Percentiles rank a stretch among this genome's conserved stretches.
phyloP scores from a whole-genome alignment of 768 basidiomycete genomes.

The Lactarius akahatsu region DNA sequence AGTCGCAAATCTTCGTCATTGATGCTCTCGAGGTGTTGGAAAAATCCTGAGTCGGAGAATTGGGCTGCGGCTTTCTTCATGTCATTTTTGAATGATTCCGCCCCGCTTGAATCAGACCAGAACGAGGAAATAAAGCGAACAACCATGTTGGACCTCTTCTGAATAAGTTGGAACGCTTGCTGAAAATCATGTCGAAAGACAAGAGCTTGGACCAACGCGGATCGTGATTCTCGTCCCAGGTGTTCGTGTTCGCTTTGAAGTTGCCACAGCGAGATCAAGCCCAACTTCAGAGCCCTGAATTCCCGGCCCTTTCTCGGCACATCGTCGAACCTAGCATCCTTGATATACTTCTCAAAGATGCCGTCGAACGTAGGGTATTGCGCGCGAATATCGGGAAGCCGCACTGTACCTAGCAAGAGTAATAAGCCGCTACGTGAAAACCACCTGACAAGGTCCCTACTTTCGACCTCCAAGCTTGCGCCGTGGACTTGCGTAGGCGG shows the following conservation, averaged over 20 bases:
- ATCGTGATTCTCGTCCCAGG: neutral
- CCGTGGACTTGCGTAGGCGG: no score
- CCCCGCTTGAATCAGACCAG: neutral
- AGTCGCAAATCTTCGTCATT: slow-evolving; percentile 8
- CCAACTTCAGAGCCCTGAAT: slow-evolving; percentile 6
- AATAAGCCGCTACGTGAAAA: neutral
- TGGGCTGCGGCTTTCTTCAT: slow-evolving; percentile 1
- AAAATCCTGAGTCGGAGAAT: slow-evolving; percentile 16
- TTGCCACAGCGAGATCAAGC: neutral
- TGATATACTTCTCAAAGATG: neutral
- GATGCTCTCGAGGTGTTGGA: slow-evolving; percentile 7
- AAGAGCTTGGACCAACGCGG: neutral
- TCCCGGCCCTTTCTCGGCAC: neutral
- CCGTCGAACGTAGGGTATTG: neutral
- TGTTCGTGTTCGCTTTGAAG: neutral
- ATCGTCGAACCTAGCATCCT: neutral
- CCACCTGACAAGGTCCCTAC: neutral
- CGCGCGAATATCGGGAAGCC: neutral
- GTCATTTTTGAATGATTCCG: neutral
- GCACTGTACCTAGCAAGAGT: neutral
- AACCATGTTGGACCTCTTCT: neutral
- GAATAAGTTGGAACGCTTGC: neutral
- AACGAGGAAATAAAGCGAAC: neutral
- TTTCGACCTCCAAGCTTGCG: no score
- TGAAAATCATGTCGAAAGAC: neutral